These are phyloP conservation scores for Aspergillus incahuasiensis DNA, from an alignment of 495 filamentous ascomycete genomes.

Conservation along the genomic window DNA sequence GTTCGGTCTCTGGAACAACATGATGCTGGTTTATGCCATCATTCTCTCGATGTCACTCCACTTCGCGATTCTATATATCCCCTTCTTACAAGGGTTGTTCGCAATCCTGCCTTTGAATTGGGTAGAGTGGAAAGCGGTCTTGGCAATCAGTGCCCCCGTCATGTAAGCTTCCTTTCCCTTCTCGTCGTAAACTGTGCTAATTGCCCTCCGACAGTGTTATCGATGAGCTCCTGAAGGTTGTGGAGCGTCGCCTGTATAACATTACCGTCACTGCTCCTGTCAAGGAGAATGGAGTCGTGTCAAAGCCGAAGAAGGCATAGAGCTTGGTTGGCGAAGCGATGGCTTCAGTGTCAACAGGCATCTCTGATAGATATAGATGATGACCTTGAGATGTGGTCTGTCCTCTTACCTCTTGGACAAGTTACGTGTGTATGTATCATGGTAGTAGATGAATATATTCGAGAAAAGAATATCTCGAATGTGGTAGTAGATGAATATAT, in stretches of 20 bases:
- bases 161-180: slow-evolving; percentile 53
- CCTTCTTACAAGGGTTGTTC: slow-evolving; percentile 84
- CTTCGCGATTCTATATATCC: slow-evolving; percentile 89
- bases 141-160: slow-evolving; percentile 84
- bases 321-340: slow-evolving; percentile 21
- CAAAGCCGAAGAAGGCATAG: slow-evolving; percentile 41
- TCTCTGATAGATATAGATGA: slow-evolving; percentile 26
- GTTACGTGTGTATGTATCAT: slow-evolving; percentile 15
- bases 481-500: slow-evolving; percentile 16
- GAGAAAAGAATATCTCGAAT: slow-evolving; percentile 3
- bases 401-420: slow-evolving; percentile 16
- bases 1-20: slow-evolving; percentile 91
- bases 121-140: slow-evolving; percentile 90
- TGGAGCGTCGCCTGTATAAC: slow-evolving; percentile 62
- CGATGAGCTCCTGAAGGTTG: slow-evolving; percentile 81
- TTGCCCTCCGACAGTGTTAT: slow-evolving; percentile 57
- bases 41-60: slow-evolving; percentile 92
- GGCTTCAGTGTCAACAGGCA: slow-evolving; percentile 14
- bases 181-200: slow-evolving; percentile 14
- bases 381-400: slow-evolving; percentile 8
- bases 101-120: slow-evolving; percentile 83
- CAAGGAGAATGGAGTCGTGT: slow-evolving; percentile 30
- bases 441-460: slow-evolving; percentile 18
- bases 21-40: slow-evolving; percentile 95
- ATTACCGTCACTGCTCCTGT: slow-evolving; percentile 14